Conservation (phyloP, 805 yeast genomes). For the Cyberlindnera nakhonratchasimensis region DNA sequence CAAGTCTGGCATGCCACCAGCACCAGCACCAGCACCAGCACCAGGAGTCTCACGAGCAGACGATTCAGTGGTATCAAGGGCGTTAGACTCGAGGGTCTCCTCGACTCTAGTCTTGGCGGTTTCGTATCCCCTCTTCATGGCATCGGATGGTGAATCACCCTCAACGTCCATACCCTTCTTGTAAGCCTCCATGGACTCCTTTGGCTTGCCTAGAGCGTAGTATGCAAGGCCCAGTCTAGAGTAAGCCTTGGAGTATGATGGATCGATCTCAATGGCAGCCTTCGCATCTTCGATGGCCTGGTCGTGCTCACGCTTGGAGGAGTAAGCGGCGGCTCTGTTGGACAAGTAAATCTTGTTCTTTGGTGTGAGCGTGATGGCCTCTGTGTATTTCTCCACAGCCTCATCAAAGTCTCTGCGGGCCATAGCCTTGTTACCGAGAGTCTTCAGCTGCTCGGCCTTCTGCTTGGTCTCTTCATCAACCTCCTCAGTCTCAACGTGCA, state of each 20-base stretch:
- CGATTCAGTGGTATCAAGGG: constrained; percentile 22
- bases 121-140: constrained; percentile 90
- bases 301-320: constrained; percentile 70
- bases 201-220: constrained; percentile 90
- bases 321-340: constrained; percentile 95
- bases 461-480: constrained; percentile 52
- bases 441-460: constrained; percentile 79
- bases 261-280: constrained; percentile 72
- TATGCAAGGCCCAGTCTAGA: constrained; percentile 92
- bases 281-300: constrained; percentile 82
- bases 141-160: constrained; percentile 79
- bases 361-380: constrained; percentile 69
- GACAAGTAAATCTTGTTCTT: constrained; percentile 81
- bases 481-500: constrained; percentile 39
- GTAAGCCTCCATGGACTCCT: constrained; percentile 88
- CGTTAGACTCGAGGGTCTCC: constrained; percentile 51
- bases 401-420: constrained; percentile 63
- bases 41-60: constrained; percentile 26
- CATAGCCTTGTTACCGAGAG: constrained; percentile 88
- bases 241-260: constrained; percentile 86
- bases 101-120: constrained; percentile 87
- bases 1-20: constrained; percentile 69
- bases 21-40: constrained; percentile 30
- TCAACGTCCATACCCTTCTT: constrained; percentile 82
- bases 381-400: constrained; percentile 77